A percentile compares a stretch with the other conserved stretches of the same genome.
Evolutionary conservation across 108 stramenopile species (phyloP).

Genomic region (Epithemia pelagica): DNA sequence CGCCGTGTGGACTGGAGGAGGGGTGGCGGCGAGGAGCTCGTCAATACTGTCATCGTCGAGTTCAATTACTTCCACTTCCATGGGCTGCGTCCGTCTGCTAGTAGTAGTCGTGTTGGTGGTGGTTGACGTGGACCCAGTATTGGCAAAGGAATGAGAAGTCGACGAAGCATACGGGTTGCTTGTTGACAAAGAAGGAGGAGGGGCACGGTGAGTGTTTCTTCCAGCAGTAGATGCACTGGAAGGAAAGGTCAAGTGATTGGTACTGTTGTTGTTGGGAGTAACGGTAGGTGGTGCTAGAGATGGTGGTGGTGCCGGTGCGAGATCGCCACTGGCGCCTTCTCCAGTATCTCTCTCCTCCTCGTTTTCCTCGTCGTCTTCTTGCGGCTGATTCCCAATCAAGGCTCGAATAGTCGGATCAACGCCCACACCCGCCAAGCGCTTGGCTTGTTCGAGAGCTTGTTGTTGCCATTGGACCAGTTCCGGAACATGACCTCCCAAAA

Average conservation of each 20-base stretch:
- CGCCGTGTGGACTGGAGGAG: neutral
- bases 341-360: neutral
- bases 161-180: too few relatives aligned
- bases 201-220: neutral
- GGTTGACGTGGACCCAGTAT: neutral
- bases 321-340: neutral
- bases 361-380: neutral
- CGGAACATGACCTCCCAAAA: constrained; percentile 51
- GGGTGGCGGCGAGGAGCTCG: too few relatives aligned
- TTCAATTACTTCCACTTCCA: neutral
- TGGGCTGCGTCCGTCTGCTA: neutral
- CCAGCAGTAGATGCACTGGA: too few relatives aligned
- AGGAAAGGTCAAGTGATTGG: too few relatives aligned
- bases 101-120: neutral
- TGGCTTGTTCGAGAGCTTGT: constrained; percentile 42
- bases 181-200: neutral
- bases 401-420: constrained; percentile 77
- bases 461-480: constrained; percentile 39
- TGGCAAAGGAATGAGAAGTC: neutral
- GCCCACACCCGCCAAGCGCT: constrained; percentile 45
- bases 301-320: neutral
- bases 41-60: neutral
- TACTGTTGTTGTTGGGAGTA: too few relatives aligned
- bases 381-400: constrained; percentile 43
- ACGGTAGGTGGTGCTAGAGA: neutral